A percentile compares a stretch with the other conserved stretches of the same genome.
Evolutionary conservation across 352 stramenopile species (phyloP).

Genomic region (Phytophthora pseudosyringae): DNA sequence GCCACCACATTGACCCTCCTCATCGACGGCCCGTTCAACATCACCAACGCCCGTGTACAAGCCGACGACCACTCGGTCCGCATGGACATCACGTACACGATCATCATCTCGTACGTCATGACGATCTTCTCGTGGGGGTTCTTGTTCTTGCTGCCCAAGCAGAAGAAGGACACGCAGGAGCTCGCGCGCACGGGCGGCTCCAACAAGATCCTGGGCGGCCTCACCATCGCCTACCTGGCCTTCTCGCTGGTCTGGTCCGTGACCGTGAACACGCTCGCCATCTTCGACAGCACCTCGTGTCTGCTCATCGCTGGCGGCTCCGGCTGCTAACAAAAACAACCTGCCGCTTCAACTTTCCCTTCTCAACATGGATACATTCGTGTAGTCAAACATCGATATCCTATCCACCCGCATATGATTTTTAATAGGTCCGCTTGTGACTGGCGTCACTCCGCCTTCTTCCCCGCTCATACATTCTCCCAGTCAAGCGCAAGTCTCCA

Average conservation of each 20-base stretch:
- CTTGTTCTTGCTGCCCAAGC: conserved; percentile 21
- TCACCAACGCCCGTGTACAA: conserved; percentile 21
- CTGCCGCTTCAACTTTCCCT: neutral
- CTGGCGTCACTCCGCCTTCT: conserved; percentile 8
- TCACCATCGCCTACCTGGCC: conserved; percentile 17
- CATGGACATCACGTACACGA: conserved; percentile 26
- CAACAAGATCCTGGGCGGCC: conserved; percentile 12
- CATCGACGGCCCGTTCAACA: conserved; percentile 23
- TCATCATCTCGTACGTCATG: conserved; percentile 26
- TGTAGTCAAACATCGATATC: conserved; percentile 2
- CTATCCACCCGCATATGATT: neutral
- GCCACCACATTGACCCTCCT: conserved; percentile 18
- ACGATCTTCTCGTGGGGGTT: conserved; percentile 29
- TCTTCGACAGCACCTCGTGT: conserved; percentile 28
- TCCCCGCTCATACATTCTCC: conserved; percentile 38
- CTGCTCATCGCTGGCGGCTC: conserved; percentile 18
- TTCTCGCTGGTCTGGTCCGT: conserved; percentile 28
- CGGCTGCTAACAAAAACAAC: conserved; percentile 7
- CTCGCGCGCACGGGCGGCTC: conserved; percentile 15
- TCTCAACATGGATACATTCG: neutral
- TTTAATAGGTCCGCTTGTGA: conserved; percentile 1
- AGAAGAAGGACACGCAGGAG: conserved; percentile 24
- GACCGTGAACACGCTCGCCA: conserved; percentile 24
- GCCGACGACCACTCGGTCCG: conserved; percentile 17
- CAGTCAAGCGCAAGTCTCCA: conserved; percentile 23